phyloP scores from a whole-genome alignment of 306 rosid species.

The Cucurbita maxima region DNA sequence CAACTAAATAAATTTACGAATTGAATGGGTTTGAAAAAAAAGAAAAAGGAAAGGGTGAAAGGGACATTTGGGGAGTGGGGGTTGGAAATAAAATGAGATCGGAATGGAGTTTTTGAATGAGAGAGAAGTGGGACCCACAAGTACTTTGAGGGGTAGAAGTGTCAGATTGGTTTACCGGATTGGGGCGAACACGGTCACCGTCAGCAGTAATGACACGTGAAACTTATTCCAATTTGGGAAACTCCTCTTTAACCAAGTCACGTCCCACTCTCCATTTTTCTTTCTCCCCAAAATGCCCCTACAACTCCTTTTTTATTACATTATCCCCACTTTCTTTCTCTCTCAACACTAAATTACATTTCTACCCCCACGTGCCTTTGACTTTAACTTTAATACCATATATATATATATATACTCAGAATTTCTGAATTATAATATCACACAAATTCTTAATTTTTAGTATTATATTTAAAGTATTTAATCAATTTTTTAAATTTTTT shows the following conservation, averaged over 20 bases:
- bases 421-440: no score
- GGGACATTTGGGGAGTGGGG: slow-evolving; percentile 13
- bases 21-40: not conserved
- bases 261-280: slow-evolving; percentile 3
- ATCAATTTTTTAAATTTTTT: no score
- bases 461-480: no score
- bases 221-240: slow-evolving; percentile 29
- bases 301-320: not conserved
- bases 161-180: slow-evolving; percentile 27
- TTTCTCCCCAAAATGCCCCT: not conserved
- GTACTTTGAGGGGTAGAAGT: slow-evolving; percentile 5
- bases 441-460: no score
- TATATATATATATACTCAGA: no score
- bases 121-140: slow-evolving; percentile 10
- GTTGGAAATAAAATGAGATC: not conserved
- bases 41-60: not conserved
- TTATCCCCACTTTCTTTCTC: not conserved
- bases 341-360: not conserved
- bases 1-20: no score
- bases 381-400: not conserved
- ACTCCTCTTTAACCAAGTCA: slow-evolving; percentile 32
- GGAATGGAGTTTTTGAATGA: slow-evolving; percentile 12
- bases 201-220: slow-evolving; percentile 37
- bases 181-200: slow-evolving; percentile 37
- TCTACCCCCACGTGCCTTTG: not conserved